These are phyloP conservation scores for Globisporangium splendens DNA, from an alignment of 352 stramenopile genomes.

Conservation along the genomic window DNA sequence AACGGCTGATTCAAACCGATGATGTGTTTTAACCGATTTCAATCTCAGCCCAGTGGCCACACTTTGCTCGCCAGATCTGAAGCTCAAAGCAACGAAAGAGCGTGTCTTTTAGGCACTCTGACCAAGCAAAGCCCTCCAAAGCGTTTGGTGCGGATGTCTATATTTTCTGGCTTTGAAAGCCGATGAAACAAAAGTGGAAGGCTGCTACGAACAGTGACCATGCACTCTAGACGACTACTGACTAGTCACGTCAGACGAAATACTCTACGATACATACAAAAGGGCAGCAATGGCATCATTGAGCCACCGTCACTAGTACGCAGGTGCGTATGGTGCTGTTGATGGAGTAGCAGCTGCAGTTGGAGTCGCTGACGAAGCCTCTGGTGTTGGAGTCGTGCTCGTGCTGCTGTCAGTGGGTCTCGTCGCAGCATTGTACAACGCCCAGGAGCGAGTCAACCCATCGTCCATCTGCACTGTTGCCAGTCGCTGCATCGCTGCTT, in stretches of 20 bases:
- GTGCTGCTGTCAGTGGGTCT: conserved; percentile 8
- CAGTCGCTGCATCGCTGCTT: conserved; percentile 42
- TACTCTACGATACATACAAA: conserved; percentile 1
- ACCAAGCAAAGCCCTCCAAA: too few relatives aligned
- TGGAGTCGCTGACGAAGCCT: neutral
- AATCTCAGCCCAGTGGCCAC: too few relatives aligned
- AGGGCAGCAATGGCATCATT: neutral
- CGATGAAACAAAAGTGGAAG: neutral
- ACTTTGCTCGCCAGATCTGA: too few relatives aligned
- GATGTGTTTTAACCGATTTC: too few relatives aligned
- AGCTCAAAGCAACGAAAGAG: too few relatives aligned
- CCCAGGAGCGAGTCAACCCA: conserved; percentile 58
- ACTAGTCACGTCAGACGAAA: neutral
- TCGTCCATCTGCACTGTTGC: conserved; percentile 58
- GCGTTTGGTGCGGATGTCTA: neutral
- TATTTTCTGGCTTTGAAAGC: neutral
- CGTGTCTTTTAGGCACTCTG: too few relatives aligned
- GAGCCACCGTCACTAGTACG: neutral
- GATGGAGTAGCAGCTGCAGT: neutral
- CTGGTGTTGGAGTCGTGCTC: neutral
- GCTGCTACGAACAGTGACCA: neutral
- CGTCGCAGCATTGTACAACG: conserved; percentile 66
- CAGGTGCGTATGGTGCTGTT: neutral
- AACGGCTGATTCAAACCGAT: too few relatives aligned
- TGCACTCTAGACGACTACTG: neutral